Conservation (phyloP, 2,329 filamentous ascomycete genomes). For the Penicillium janthinellum region DNA sequence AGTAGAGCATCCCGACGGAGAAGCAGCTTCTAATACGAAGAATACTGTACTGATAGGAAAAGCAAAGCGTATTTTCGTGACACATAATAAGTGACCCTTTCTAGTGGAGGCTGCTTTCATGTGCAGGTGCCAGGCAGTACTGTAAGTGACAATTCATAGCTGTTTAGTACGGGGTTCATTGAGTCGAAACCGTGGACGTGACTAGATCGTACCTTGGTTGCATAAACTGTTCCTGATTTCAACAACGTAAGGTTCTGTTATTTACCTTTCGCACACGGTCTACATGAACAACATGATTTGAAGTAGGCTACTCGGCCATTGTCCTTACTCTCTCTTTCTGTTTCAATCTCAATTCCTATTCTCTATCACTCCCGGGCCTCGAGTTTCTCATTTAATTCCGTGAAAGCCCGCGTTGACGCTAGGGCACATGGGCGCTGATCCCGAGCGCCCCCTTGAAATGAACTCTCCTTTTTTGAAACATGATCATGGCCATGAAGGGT, state of each 20-base stretch:
- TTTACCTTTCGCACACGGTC: not conserved
- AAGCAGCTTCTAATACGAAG: not conserved
- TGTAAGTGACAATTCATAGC: not conserved
- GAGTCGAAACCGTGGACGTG: not conserved
- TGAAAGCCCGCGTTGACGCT: constrained; percentile 8
- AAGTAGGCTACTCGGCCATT: too few relatives aligned
- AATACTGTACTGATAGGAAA: not conserved
- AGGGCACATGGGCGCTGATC: constrained; percentile 20
- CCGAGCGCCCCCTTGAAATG: constrained; percentile 12
- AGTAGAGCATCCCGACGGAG: not conserved
- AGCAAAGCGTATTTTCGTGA: not conserved
- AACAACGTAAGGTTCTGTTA: not conserved
- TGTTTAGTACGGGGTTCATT: not conserved
- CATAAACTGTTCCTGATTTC: not conserved
- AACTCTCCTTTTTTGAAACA: not conserved
- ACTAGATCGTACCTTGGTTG: not conserved
- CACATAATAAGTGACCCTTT: not conserved
- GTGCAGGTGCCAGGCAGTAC: not conserved
- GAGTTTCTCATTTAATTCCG: not conserved
- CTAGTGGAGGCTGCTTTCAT: not conserved
- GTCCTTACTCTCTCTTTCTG: too few relatives aligned
- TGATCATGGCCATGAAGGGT: too few relatives aligned
- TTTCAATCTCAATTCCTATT: not conserved
- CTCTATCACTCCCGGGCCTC: not conserved
- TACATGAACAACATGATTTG: not conserved